Base-by-base conservation (phyloP, 164 flowering plant genomes). In the Umbilicus rupestris region DNA sequence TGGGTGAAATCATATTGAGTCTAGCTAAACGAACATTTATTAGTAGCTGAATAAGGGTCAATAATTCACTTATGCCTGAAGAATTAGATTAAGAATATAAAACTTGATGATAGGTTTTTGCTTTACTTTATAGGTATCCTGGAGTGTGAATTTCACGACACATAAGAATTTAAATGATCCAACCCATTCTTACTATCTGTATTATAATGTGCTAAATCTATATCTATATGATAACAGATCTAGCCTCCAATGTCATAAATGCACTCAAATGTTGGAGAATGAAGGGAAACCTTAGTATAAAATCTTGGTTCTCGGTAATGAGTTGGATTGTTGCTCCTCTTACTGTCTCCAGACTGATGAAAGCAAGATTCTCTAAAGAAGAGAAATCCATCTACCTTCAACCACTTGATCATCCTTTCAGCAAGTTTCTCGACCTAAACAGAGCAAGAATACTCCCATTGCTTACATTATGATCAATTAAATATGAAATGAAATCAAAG, bases 321-420 rank as follows among this genome's bases (percentile, higher is more conserved):
- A 37, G 94, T 92, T 58, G 97, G 97, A 72, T 92, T 90, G 76
- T 55, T 70, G 75, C 75, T 84, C 57, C 97, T 77, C 77, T 88
- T 91, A 58, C 68, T 73, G 71, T 92, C 97, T 24, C 94, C 97
- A 69, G 96, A 89, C 71, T 85, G 96, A 76, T 94, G 95, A 70
- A 91, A 89, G 73, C 97, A 89, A 52, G 97, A 91, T 71, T 94
- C 99, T 71, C 97, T 83, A 76, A 92, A 95, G 77, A 88, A 92
- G 59, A 95, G 85, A 75, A 63, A 81, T 7, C 97, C 99, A 17
- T 94, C 99, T 74, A 82, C 89, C 80, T 88, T 90, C 39, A 92
- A 70, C 99, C 99, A 95, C 72, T 82, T 83, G 45, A 84, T 69
- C 93, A 95, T 85, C 76, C 83, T 88, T 77, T 73, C 76, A 0